Percentiles rank a stretch among this genome's conserved stretches.
Evolutionary conservation across 129 eudicot genomes (phyloP).

Genomic region (Calendula officinalis): DNA sequence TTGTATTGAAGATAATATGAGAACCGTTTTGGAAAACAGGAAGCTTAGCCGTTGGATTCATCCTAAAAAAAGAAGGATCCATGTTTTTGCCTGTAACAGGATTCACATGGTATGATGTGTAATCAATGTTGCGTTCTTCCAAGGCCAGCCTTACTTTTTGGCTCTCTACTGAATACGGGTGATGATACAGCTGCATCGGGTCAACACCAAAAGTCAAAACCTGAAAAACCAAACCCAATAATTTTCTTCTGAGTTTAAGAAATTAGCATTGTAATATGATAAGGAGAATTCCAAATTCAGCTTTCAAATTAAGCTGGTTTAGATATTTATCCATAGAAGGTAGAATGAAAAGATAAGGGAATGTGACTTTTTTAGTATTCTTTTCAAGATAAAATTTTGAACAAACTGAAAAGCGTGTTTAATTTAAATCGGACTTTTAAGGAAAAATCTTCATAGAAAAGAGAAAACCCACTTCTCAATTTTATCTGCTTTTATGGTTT

Average conservation of each 20-base stretch:
- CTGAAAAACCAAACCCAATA: slow-evolving; percentile 9
- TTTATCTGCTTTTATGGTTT: no score
- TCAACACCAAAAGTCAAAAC: slow-evolving; percentile 16
- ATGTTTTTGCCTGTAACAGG: slow-evolving; percentile 86
- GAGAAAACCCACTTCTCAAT: no score
- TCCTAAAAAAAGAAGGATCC: slow-evolving; percentile 67
- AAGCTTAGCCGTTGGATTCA: slow-evolving; percentile 80
- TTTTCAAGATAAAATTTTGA: background rate
- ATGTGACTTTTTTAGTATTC: no score
- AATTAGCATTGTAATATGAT: slow-evolving; percentile 4
- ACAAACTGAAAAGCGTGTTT: background rate
- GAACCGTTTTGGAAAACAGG: slow-evolving; percentile 94
- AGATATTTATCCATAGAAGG: slow-evolving; percentile 4
- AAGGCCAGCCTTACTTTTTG: slow-evolving; percentile 91
- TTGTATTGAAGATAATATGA: slow-evolving; percentile 64
- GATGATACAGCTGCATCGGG: slow-evolving; percentile 91
- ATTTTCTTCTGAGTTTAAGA: background rate
- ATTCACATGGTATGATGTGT: slow-evolving; percentile 83
- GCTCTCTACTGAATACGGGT: slow-evolving; percentile 84
- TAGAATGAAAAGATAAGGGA: background rate
- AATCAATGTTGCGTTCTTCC: slow-evolving; percentile 83
- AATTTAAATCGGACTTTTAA: no score
- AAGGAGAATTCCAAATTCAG: background rate
- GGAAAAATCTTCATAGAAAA: no score
- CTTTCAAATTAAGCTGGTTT: slow-evolving; percentile 21